phyloP scores from a whole-genome alignment of 1,284 basidiomycete species.

The Clitocybe nebularis region DNA sequence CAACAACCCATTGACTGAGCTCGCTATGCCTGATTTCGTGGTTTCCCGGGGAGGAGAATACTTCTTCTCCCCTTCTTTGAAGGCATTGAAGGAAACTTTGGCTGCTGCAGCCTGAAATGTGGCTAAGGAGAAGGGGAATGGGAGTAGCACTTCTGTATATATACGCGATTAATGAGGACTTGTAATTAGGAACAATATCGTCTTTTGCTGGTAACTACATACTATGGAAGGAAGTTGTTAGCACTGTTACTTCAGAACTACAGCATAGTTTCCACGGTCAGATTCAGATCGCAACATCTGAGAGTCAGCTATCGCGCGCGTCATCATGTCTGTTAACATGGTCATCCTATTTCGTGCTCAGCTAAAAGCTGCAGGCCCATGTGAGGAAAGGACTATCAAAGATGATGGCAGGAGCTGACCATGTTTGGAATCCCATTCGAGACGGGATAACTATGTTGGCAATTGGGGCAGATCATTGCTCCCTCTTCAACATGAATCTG shows the following conservation, averaged over 20 bases:
- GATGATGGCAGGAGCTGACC: slow-evolving; percentile 43
- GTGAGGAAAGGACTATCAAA: slow-evolving; percentile 6
- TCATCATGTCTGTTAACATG: too few relatives aligned
- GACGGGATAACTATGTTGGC: slow-evolving; percentile 87
- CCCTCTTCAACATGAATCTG: slow-evolving; percentile 96
- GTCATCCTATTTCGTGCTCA: slow-evolving; percentile 83
- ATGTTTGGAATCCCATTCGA: slow-evolving; percentile 97
- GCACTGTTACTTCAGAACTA: too few relatives aligned
- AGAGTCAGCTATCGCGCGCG: too few relatives aligned
- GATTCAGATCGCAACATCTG: too few relatives aligned
- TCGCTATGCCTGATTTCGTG: slow-evolving; percentile 29
- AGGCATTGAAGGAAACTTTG: slow-evolving; percentile 30
- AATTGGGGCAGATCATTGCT: slow-evolving; percentile 91
- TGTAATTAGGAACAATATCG: too few relatives aligned
- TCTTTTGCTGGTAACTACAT: too few relatives aligned
- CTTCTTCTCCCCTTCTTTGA: slow-evolving; percentile 39
- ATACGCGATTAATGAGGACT: too few relatives aligned
- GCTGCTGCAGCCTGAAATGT: slow-evolving; percentile 15
- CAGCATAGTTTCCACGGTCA: too few relatives aligned
- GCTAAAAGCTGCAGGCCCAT: slow-evolving; percentile 65
- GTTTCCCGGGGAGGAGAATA: slow-evolving; percentile 39
- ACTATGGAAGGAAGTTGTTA: too few relatives aligned
- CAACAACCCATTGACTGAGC: slow-evolving; percentile 23
- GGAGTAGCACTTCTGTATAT: too few relatives aligned
- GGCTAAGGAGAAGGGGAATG: too few relatives aligned